phyloP scores from a whole-genome alignment of 2,329 filamentous ascomycete genomes.

The Emergomyces africanus region DNA sequence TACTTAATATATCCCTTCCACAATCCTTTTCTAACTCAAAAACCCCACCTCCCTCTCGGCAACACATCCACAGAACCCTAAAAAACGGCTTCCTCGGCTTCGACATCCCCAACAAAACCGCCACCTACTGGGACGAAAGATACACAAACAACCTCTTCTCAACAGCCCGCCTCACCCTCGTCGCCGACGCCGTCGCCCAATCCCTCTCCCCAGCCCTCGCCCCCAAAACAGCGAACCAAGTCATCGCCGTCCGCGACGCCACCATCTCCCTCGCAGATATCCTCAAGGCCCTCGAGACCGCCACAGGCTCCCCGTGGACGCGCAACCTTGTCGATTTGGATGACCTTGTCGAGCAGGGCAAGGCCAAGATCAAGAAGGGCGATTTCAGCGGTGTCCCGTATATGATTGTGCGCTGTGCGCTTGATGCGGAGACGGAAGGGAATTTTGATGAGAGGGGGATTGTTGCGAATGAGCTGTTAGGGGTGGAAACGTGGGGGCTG shows the following conservation, averaged over 20 bases:
- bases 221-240: constrained; percentile 8
- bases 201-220: constrained; percentile 7
- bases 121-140: constrained; percentile 13
- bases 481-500: neutral
- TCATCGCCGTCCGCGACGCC: constrained; percentile 5
- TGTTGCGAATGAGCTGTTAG: constrained; percentile 7
- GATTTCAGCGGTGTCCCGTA: constrained; percentile 7
- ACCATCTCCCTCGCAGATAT: constrained; percentile 4
- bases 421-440: constrained; percentile 7
- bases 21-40: neutral
- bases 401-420: constrained; percentile 3
- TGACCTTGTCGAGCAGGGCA: constrained; percentile 1
- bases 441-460: constrained; percentile 8
- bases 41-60: neutral
- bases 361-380: constrained; percentile 4
- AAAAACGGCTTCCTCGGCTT: constrained; percentile 21
- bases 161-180: constrained; percentile 9
- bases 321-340: constrained; percentile 7
- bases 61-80: constrained; percentile 1
- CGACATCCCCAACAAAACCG: constrained; percentile 18
- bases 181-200: constrained; percentile 12
- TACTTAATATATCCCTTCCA: neutral
- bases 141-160: constrained; percentile 12
- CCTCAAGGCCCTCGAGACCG: constrained; percentile 6
- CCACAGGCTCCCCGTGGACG: constrained; percentile 7